These are phyloP conservation scores for Nephelium lappaceum DNA, from an alignment of 345 rosid genomes.

Conservation along the genomic window DNA sequence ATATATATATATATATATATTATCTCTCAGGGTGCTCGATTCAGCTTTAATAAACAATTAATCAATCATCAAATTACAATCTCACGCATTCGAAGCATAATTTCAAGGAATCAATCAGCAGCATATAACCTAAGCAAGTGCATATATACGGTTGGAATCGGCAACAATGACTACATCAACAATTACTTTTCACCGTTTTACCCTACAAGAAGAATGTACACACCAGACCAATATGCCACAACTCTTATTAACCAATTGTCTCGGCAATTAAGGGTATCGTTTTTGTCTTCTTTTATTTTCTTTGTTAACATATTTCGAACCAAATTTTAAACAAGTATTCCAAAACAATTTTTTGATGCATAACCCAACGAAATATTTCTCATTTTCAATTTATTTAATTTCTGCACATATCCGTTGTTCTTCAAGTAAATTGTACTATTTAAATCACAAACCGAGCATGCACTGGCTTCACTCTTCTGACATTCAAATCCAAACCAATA, in stretches of 20 bases:
- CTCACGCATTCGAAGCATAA: not conserved
- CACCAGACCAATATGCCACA: conserved; percentile 16
- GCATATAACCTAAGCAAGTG: conserved; percentile 27
- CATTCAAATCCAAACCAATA: too few species aligned
- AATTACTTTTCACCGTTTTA: conserved; percentile 23
- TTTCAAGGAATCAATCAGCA: not conserved
- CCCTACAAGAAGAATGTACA: conserved; percentile 20
- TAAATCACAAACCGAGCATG: too few species aligned
- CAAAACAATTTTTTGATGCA: too few species aligned
- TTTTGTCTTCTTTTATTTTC: too few species aligned
- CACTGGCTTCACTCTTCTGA: too few species aligned
- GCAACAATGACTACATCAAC: conserved; percentile 39
- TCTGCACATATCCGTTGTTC: too few species aligned
- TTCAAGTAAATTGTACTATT: too few species aligned
- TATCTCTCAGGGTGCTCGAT: conserved; percentile 8
- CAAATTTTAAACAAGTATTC: too few species aligned
- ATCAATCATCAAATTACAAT: conserved; percentile 7
- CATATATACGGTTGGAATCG: conserved; percentile 31
- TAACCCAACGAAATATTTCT: not conserved
- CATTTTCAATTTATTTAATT: not conserved
- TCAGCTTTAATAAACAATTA: conserved; percentile 22
- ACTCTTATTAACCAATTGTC: conserved; percentile 20
- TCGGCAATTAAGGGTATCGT: conserved; percentile 25
- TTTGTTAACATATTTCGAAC: too few species aligned
- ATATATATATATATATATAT: too few species aligned